A percentile compares a stretch with the other conserved stretches of the same genome.
phyloP scores from a whole-genome alignment of 2,329 filamentous ascomycete species.

The Xylaria sp. region DNA sequence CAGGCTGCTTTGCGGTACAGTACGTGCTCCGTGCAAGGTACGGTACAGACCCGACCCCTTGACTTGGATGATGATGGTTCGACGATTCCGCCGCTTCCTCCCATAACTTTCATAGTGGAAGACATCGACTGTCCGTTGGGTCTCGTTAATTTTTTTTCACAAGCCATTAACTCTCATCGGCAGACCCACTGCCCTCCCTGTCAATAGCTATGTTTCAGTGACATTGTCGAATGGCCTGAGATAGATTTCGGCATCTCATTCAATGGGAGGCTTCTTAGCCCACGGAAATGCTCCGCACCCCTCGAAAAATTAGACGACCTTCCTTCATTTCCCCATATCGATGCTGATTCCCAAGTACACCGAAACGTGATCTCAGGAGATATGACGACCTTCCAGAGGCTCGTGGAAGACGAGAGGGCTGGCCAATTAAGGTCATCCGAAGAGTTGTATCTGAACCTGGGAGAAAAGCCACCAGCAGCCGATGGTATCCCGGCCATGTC shows the following conservation, averaged over 20 bases:
- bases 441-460: constrained; percentile 47
- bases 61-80: constrained; percentile 38
- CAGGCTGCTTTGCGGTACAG: constrained; percentile 2
- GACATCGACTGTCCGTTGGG: neutral
- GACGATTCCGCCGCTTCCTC: constrained; percentile 36
- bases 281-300: constrained; percentile 43
- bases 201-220: constrained; percentile 41
- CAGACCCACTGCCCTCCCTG: constrained; percentile 27
- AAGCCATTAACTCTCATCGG: constrained; percentile 40
- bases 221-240: constrained; percentile 40
- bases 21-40: constrained; percentile 35
- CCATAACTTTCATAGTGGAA: constrained; percentile 24
- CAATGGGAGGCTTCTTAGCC: constrained; percentile 44
- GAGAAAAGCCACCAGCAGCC: constrained; percentile 44
- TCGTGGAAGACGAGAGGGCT: constrained; percentile 45
- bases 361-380: constrained; percentile 43
- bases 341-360: constrained; percentile 43
- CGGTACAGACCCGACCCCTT: constrained; percentile 36
- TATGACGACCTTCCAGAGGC: constrained; percentile 48
- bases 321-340: constrained; percentile 46
- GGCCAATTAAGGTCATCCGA: constrained; percentile 45
- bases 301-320: constrained; percentile 44
- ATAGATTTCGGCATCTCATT: constrained; percentile 40
- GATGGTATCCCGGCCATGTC: constrained; percentile 42
- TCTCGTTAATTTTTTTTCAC: neutral